Conservation (phyloP, 352 stramenopile species). For the Globisporangium mamillatum region DNA sequence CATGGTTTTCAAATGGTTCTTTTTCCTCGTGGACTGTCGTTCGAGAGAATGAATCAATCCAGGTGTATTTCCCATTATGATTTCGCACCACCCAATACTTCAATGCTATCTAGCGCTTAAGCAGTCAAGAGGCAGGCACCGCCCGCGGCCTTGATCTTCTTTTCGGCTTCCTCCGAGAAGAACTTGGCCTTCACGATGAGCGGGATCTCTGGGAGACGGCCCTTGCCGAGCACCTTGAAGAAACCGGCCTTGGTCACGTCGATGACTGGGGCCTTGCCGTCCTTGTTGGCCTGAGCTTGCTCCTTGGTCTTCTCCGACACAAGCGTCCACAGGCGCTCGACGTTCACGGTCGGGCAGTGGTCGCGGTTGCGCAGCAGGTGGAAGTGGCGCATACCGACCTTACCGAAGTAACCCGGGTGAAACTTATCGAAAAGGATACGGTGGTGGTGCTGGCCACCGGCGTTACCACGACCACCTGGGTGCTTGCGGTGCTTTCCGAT, state of each 20-base stretch:
- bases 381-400: constrained; percentile 99
- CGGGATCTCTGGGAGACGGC: constrained; percentile 94
- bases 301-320: constrained; percentile 98
- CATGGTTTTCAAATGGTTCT: constrained; percentile 7
- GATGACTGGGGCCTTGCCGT: constrained; percentile 98
- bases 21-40: constrained; percentile 13
- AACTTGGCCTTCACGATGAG: constrained; percentile 99
- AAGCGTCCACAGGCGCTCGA: constrained; percentile 99
- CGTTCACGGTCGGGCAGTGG: constrained; percentile 98
- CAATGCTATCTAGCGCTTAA: constrained; percentile 76
- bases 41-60: constrained; percentile 24
- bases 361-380: constrained; percentile 96
- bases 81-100: constrained; percentile 70
- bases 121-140: constrained; percentile 97
- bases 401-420: constrained; percentile 99
- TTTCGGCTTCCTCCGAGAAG: constrained; percentile 99
- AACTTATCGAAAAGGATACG: constrained; percentile 99
- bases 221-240: constrained; percentile 99
- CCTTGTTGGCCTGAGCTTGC: constrained; percentile 91
- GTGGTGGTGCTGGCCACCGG: constrained; percentile 99
- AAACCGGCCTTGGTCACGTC: constrained; percentile 96
- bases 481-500: constrained; percentile 99
- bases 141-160: constrained; percentile 99
- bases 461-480: constrained; percentile 99
- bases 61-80: constrained; percentile 75